Evolutionary conservation across 2,329 filamentous ascomycete species (phyloP).

Genomic region (Fusarium sp.): DNA sequence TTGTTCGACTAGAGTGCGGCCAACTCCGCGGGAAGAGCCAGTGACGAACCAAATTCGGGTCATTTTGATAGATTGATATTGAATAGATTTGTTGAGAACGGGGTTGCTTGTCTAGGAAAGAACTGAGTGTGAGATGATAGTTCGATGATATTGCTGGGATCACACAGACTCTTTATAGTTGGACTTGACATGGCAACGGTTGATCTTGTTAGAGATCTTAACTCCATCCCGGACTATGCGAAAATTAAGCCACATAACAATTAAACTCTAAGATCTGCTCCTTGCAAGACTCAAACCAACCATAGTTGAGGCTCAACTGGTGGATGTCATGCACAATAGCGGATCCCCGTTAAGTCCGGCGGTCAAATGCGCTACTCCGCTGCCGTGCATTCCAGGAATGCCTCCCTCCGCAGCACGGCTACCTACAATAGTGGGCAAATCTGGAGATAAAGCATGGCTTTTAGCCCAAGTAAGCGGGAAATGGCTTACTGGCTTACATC

Average conservation of each 20-base stretch:
- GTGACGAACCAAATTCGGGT: slow-evolving; percentile 60
- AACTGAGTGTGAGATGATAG: too few relatives aligned
- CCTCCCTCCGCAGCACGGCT: too few relatives aligned
- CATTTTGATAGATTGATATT: slow-evolving; percentile 26
- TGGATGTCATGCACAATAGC: not conserved
- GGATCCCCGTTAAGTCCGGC: not conserved
- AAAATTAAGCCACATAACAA: fast-evolving
- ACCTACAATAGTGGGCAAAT: not conserved
- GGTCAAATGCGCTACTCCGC: not conserved
- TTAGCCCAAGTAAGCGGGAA: not conserved
- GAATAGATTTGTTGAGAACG: not conserved
- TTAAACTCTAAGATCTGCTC: not conserved
- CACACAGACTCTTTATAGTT: not conserved
- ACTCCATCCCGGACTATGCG: not conserved
- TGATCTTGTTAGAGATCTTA: too few relatives aligned
- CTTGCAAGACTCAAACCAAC: not conserved
- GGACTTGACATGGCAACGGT: too few relatives aligned
- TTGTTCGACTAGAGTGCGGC: slow-evolving; percentile 54
- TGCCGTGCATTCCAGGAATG: not conserved
- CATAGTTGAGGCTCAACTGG: not conserved
- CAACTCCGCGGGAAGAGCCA: slow-evolving; percentile 61
- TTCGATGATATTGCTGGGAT: not conserved
- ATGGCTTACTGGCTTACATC: not conserved
- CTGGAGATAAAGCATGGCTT: not conserved
- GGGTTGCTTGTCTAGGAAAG: not conserved